Evolutionary conservation across 225 moss, liverwort and hornwort genomes (phyloP).

Genomic region (Polytrichum commune): DNA sequence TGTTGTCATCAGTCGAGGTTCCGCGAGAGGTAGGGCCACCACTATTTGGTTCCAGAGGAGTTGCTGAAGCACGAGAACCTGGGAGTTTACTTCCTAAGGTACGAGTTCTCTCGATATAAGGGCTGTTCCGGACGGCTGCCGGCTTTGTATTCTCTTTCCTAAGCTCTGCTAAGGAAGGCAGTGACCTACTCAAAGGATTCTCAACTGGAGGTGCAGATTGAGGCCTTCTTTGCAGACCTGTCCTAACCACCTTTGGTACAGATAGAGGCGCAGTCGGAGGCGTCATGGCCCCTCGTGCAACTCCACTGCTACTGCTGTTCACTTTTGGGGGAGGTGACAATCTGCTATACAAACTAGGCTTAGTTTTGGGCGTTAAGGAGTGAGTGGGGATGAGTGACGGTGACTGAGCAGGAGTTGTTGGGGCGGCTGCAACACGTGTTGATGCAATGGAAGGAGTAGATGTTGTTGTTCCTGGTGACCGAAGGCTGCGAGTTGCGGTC

Average conservation of each 20-base stretch:
- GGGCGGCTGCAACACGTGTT: too few relatives aligned
- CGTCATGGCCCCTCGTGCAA: slow-evolving; percentile 21
- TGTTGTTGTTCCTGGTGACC: too few relatives aligned
- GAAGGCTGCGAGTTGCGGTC: too few relatives aligned
- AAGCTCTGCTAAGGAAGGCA: slow-evolving; percentile 81
- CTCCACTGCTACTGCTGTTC: slow-evolving; percentile 10
- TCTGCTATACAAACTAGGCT: slow-evolving; percentile 53
- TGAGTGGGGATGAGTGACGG: slow-evolving; percentile 37
- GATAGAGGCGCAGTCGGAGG: slow-evolving; percentile 25
- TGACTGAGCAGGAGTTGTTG: slow-evolving; percentile 38
- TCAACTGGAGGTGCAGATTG: slow-evolving; percentile 48
- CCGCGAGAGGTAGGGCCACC: slow-evolving; percentile 21
- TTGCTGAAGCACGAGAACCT: slow-evolving; percentile 18
- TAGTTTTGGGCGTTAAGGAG: slow-evolving; percentile 37
- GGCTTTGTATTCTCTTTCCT: slow-evolving; percentile 94
- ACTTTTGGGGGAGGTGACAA: slow-evolving; percentile 68
- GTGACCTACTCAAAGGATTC: slow-evolving; percentile 84
- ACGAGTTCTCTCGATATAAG: slow-evolving; percentile 59
- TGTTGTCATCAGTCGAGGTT: slow-evolving; percentile 60
- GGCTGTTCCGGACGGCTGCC: slow-evolving; percentile 52
- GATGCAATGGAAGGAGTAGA: too few relatives aligned
- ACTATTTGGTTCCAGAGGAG: slow-evolving; percentile 55
- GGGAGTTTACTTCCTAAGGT: slow-evolving; percentile 70
- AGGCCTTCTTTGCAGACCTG: slow-evolving; percentile 43
- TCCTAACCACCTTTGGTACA: slow-evolving; percentile 30